phyloP scores from a whole-genome alignment of 192 early-diverging fungal genomes.

The Backusella tarrabulga region DNA sequence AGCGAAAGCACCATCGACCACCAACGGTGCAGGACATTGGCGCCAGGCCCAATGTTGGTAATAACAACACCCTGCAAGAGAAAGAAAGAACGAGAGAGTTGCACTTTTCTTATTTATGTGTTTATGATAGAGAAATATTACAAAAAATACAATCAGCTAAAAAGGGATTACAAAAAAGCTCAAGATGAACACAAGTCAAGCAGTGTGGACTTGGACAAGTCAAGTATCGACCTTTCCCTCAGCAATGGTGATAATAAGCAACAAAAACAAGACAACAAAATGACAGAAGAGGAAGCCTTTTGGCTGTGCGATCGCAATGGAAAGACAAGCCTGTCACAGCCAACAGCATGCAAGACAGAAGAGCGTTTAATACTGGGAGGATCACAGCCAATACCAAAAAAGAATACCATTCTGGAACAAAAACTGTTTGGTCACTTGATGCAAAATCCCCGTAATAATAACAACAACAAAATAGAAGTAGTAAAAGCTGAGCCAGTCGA shows the following conservation, averaged over 20 bases:
- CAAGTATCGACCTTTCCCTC: neutral
- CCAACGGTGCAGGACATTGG: neutral
- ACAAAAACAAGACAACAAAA: neutral
- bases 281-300: neutral
- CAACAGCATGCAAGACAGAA: neutral
- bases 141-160: constrained; percentile 1
- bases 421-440: constrained; percentile 21
- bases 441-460: constrained; percentile 12
- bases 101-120: neutral
- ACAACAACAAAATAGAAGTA: neutral
- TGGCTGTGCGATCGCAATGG: neutral
- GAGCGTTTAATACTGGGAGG: constrained; percentile 10
- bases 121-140: neutral
- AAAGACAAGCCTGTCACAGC: neutral
- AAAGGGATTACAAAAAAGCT: neutral
- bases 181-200: neutral
- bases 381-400: neutral
- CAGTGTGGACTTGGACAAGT: neutral
- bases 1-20: neutral
- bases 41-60: neutral
- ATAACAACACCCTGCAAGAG: neutral
- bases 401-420: constrained; percentile 16
- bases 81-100: too few species aligned
- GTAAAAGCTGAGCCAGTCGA: neutral
- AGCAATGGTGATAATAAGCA: neutral